Conservation (phyloP, 2,329 filamentous ascomycete species). For the Proliferodiscus dingleyae region DNA sequence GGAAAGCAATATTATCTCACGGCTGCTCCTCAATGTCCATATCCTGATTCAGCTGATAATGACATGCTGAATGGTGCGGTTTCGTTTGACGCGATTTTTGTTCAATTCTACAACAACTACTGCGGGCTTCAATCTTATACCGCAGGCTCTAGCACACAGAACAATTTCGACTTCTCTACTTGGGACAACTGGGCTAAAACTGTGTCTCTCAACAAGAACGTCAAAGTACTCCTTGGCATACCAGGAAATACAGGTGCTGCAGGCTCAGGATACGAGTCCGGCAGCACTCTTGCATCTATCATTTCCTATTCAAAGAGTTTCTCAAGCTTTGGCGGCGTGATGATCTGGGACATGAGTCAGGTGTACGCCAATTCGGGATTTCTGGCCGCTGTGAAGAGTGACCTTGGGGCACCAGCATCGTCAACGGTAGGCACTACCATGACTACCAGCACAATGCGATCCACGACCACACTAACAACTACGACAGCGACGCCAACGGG, state of each 20-base stretch:
- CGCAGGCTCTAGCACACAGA: conserved; percentile 39
- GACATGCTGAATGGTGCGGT: conserved; percentile 51
- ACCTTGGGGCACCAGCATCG: conserved; percentile 8
- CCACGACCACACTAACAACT: conserved; percentile 20
- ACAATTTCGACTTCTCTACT: conserved; percentile 55
- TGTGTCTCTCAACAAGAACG: conserved; percentile 51
- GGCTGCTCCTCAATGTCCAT: conserved; percentile 64
- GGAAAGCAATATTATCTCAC: conserved; percentile 55
- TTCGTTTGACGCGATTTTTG: conserved; percentile 36
- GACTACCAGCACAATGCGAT: conserved; percentile 18
- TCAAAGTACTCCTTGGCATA: conserved; percentile 58
- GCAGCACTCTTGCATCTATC: conserved; percentile 42
- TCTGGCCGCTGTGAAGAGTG: conserved; percentile 30
- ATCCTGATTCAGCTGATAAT: conserved; percentile 56
- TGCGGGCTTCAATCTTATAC: conserved; percentile 54
- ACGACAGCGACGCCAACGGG: conserved; percentile 11
- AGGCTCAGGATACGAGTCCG: conserved; percentile 50
- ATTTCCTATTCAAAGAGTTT: conserved; percentile 51
- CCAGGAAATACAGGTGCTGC: conserved; percentile 47
- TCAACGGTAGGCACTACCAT: conserved; percentile 10
- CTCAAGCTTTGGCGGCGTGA: conserved; percentile 59
- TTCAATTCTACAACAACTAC: conserved; percentile 45
- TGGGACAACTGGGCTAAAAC: conserved; percentile 64
- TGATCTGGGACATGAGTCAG: conserved; percentile 66
- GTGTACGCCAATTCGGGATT: conserved; percentile 54